These are phyloP conservation scores for Astrephomene gubernaculifera DNA, from an alignment of 139 green algal genomes.

Conservation along the genomic window DNA sequence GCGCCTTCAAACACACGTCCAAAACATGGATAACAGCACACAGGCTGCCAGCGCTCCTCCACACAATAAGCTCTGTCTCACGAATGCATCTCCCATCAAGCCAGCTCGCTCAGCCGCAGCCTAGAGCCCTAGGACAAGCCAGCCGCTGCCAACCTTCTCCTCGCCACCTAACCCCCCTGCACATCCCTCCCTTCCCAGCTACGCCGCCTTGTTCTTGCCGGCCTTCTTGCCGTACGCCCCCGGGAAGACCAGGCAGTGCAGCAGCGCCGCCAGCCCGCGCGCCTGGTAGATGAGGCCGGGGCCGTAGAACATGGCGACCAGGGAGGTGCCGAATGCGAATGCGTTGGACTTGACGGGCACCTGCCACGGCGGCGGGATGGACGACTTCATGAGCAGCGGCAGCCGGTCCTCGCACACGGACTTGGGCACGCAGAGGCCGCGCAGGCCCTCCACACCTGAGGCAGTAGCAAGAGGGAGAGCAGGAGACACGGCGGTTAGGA, in stretches of 20 bases:
- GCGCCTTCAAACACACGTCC: too few relatives aligned
- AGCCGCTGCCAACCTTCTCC: too few relatives aligned
- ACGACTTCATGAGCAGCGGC: slow-evolving; percentile 85
- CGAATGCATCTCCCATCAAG: too few relatives aligned
- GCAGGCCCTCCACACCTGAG: slow-evolving; percentile 92
- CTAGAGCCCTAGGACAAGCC: too few relatives aligned
- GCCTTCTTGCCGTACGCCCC: slow-evolving; percentile 21
- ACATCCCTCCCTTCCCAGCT: too few relatives aligned
- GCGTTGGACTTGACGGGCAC: slow-evolving; percentile 76
- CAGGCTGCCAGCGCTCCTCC: too few relatives aligned
- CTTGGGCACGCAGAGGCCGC: slow-evolving; percentile 90
- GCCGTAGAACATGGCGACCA: slow-evolving; percentile 93
- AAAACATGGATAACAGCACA: too few relatives aligned
- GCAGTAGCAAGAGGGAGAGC: background rate
- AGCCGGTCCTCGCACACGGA: slow-evolving; percentile 88
- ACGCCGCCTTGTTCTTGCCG: slow-evolving; percentile 36
- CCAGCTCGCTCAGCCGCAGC: too few relatives aligned
- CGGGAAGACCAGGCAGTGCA: slow-evolving; percentile 31
- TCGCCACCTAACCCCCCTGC: too few relatives aligned
- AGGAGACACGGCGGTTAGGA: background rate
- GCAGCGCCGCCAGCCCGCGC: slow-evolving; percentile 32
- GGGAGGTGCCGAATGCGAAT: slow-evolving; percentile 80
- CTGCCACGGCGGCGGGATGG: slow-evolving; percentile 91
- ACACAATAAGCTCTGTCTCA: too few relatives aligned
- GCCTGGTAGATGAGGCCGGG: slow-evolving; percentile 55